phyloP scores from a whole-genome alignment of 1,139 yeast genomes.

The Scheffersomyces lignicola region DNA sequence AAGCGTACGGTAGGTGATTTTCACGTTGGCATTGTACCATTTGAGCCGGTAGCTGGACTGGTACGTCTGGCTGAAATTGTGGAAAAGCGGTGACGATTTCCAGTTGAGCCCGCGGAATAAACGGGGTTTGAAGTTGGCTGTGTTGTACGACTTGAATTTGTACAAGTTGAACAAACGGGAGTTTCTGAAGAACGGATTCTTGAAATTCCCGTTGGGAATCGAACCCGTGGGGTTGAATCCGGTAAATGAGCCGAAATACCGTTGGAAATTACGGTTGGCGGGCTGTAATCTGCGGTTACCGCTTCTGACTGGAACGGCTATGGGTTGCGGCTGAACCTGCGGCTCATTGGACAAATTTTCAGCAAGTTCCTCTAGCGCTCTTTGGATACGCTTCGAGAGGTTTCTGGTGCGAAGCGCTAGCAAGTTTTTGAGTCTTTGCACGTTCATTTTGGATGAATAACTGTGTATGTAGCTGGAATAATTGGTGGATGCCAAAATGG shows the following conservation, averaged over 20 bases:
- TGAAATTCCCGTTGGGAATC: constrained; percentile 3
- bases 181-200: constrained; percentile 1
- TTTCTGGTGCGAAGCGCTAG: constrained; percentile 24
- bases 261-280: background rate
- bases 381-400: constrained; percentile 26
- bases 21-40: constrained; percentile 20
- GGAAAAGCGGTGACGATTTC: constrained; percentile 19
- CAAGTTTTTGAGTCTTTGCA: constrained; percentile 16
- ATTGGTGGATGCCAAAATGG: too few species aligned
- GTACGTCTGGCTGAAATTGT: constrained; percentile 25
- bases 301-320: constrained; percentile 22
- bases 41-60: constrained; percentile 22
- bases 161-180: background rate
- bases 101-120: constrained; percentile 13
- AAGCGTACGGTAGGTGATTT: constrained; percentile 20
- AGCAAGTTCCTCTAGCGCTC: constrained; percentile 33
- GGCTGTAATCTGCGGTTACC: background rate
- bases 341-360: constrained; percentile 20
- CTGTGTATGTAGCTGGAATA: too few species aligned
- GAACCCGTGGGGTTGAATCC: constrained; percentile 2
- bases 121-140: background rate
- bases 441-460: too few species aligned
- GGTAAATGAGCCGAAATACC: constrained; percentile 4
- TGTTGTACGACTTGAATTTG: constrained; percentile 3
- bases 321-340: constrained; percentile 20